Base-by-base conservation (phyloP, 1,139 yeast species). In the Geotrichum aggregatum region DNA sequence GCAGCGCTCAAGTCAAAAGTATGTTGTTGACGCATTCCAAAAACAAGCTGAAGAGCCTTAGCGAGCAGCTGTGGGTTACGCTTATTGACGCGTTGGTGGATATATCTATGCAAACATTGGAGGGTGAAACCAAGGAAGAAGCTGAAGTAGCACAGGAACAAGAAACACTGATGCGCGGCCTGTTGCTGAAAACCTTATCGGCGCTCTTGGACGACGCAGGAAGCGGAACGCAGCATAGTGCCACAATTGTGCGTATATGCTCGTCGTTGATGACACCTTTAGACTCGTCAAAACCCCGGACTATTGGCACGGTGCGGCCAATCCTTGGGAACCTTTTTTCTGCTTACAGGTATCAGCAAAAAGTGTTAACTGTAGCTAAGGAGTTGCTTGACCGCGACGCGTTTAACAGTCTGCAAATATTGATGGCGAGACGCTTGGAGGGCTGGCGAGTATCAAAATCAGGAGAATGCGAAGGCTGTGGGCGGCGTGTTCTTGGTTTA, bases 391-490 rank as follows among this genome's bases (percentile, higher is more conserved):
- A 82, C 59, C 72, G 71, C 35, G 84, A 78, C 52, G 77, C 82
- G 2, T 77, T 70, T 61, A 68, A 70, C 36, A 76, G 74, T 50
- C 66, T 83, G 64, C 63, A 71, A 19, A 56, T 64, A 1, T 65
- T 82, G 1, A 70, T 74, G 10, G 59, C 63, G 1, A 72, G 74
- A 44, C 72, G 76, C 21, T 58, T 73, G 1, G 65, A 67, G 49
- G 95, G 95, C 0, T 83, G 91, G 87, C 69, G 79, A 1, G 76
- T 82, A 1, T 65, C 69, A 2, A 68, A 67, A 28, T 69, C 74
- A 18, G 74, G 77, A 48, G 76, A 72, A 46, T 87, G 96, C 66
- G 83, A 84, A 49, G 79, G 83, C 0, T 87, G 96, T 65, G 87
- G 85, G 1, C 79, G 78, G 57, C 69, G 70, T 31, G 68, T 87